Conservation (phyloP, 805 yeast genomes). For the Suhomyces prunicola region DNA sequence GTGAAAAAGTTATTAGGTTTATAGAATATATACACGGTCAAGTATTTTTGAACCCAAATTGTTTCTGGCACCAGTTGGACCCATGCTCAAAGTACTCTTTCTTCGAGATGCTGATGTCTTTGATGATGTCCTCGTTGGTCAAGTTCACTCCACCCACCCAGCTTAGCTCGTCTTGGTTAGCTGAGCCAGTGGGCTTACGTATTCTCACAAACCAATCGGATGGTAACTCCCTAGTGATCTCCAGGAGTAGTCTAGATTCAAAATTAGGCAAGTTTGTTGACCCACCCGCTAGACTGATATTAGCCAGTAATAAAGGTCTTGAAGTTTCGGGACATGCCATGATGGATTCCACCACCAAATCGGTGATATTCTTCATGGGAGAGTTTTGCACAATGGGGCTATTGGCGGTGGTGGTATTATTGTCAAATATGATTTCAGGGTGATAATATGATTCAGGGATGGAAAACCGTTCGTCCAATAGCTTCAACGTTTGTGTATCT, state of each 20-base stretch:
- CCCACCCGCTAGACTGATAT: conserved; percentile 83
- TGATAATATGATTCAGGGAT: conserved; percentile 85
- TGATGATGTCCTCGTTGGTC: conserved; percentile 39
- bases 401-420: conserved; percentile 25
- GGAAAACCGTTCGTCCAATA: conserved; percentile 83
- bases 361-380: conserved; percentile 71
- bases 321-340: conserved; percentile 68
- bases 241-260: conserved; percentile 54
- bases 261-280: conserved; percentile 69
- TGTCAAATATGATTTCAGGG: conserved; percentile 62
- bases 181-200: conserved; percentile 12
- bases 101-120: conserved; percentile 59
- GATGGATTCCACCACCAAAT: conserved; percentile 69
- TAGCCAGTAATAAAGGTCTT: conserved; percentile 73
- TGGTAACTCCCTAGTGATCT: conserved; percentile 65
- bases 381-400: conserved; percentile 33
- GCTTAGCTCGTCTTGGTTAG: conserved; percentile 22
- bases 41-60: conserved; percentile 41
- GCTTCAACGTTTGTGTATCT: conserved; percentile 61
- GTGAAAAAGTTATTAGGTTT: background rate
- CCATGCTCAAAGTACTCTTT: conserved; percentile 90
- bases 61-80: conserved; percentile 50
- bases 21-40: background rate
- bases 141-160: conserved; percentile 39
- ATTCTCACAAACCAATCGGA: conserved; percentile 65